These are phyloP conservation scores for Rhodofomes roseus DNA, from an alignment of 1,284 basidiomycete species.

Conservation along the genomic window DNA sequence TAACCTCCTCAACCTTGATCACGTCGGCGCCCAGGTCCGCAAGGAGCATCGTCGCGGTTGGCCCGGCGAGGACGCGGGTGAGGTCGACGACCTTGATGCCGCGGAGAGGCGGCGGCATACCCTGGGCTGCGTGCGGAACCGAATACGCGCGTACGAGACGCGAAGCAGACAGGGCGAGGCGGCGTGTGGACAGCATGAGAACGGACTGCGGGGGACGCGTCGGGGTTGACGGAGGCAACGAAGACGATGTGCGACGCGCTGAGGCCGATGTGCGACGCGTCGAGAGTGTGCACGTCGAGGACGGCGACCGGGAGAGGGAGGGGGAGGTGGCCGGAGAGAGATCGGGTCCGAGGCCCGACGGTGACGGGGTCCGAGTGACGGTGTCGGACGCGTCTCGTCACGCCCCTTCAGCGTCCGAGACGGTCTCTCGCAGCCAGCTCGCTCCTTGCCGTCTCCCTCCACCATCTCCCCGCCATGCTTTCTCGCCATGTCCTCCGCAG, in stretches of 20 bases:
- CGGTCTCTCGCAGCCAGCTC: neutral
- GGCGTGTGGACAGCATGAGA: neutral
- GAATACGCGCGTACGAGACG: neutral
- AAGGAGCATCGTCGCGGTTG: conserved; percentile 84
- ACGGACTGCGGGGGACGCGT: neutral
- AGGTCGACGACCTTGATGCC: conserved; percentile 57
- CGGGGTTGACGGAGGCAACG: too few species aligned
- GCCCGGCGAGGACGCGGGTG: conserved; percentile 57
- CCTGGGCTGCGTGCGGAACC: conserved; percentile 20
- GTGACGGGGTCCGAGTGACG: conserved; percentile 2
- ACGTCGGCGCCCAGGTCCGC: conserved; percentile 90
- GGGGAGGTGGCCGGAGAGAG: neutral
- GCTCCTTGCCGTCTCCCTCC: neutral
- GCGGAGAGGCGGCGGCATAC: conserved; percentile 61
- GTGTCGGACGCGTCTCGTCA: neutral
- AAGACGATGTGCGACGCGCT: too few species aligned
- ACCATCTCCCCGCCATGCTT: conserved; percentile 8
- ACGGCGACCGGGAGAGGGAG: neutral
- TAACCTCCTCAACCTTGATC: conserved; percentile 83
- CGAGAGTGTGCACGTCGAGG: neutral
- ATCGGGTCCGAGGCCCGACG: neutral
- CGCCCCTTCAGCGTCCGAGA: neutral
- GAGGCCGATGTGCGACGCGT: too few species aligned
- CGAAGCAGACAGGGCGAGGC: neutral
- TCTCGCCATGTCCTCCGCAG: conserved; percentile 10